Conservation (phyloP, 495 filamentous ascomycete species). For the Penicillium salamii region DNA sequence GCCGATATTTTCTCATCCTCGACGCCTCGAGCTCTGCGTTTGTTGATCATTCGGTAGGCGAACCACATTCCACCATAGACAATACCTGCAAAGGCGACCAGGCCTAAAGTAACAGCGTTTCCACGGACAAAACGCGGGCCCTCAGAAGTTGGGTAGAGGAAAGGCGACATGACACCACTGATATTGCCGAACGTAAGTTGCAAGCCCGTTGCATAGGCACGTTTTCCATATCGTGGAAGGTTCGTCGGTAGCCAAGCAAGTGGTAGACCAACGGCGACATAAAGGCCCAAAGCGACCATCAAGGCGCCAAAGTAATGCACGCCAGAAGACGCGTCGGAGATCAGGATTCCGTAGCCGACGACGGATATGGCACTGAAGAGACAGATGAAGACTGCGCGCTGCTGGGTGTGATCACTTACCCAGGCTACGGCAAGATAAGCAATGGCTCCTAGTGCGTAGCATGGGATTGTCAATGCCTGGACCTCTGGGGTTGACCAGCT, state of each 20-base stretch:
- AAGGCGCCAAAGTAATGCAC: constrained; percentile 74
- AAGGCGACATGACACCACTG: constrained; percentile 66
- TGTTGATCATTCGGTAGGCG: constrained; percentile 54
- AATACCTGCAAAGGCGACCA: constrained; percentile 35
- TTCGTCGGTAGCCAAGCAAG: constrained; percentile 63
- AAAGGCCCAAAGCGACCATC: constrained; percentile 67
- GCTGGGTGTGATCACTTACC: constrained; percentile 59
- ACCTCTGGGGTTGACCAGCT: constrained; percentile 58
- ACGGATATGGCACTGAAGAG: constrained; percentile 56
- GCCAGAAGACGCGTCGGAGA: constrained; percentile 54
- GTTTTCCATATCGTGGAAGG: constrained; percentile 67
- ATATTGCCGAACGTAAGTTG: constrained; percentile 66
- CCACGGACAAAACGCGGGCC: constrained; percentile 41
- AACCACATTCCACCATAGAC: constrained; percentile 54
- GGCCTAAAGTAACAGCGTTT: constrained; percentile 47
- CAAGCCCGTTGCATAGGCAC: constrained; percentile 66
- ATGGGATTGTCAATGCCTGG: constrained; percentile 76
- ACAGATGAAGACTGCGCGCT: constrained; percentile 58
- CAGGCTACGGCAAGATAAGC: constrained; percentile 61
- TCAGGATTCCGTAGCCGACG: constrained; percentile 66
- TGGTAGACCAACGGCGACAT: constrained; percentile 66
- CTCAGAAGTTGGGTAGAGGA: constrained; percentile 44
- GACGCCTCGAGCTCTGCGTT: constrained; percentile 48
- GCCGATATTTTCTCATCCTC: constrained; percentile 53
- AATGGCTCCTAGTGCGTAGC: constrained; percentile 66